Base-by-base conservation (phyloP, 2,329 filamentous ascomycete species). In the Huntiella savannae region DNA sequence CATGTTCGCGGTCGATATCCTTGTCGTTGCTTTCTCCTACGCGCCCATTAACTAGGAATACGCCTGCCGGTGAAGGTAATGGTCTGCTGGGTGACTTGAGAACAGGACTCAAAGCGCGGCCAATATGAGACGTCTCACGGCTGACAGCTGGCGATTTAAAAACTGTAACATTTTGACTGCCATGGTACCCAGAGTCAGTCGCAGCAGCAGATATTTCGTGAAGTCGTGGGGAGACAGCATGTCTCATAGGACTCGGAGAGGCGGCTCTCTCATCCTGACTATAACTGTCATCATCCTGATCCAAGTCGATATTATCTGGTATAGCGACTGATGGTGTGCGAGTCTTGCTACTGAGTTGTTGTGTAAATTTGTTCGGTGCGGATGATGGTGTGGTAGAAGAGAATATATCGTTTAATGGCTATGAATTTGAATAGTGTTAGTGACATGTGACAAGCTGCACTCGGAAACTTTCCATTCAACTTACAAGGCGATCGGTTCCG, bases 161-260 rank as follows among this genome's bases (percentile, higher is more conserved):
- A 6, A 34, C 5, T 2, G 34, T 43, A 22, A 34, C 22, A 19
- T 49, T 40, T 38, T 51, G 75, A 54, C 77, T 80, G 40, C 77
- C 79, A 61, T 82, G 75, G 55, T 83, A 84, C 22, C 80, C 79
- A 33, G 80, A 84, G 54, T 84, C 79, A 1, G 40, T 48, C 22
- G 33, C 37, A 16, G 40, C 13, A 17, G 12, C 33, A 4, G 48
- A 17, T 8, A 40, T 28, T 33, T 17, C 39, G 22, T 28, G 22
- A 34, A 38, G 11, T 2, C 12, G 17, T 32, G 46, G 46, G 10
- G 48, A 49, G 4, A 43, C 15, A 16, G 43, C 32, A 16, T 39
- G 32, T 28, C 48, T 46, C 13, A 33, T 37, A 12, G 47, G 47
- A 19, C 37, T 46, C 15, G 48, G 48, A 4, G 48, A 49, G 15